These are phyloP conservation scores for Ehretia macrophylla DNA, from an alignment of 257 asterid species.

Conservation along the genomic window DNA sequence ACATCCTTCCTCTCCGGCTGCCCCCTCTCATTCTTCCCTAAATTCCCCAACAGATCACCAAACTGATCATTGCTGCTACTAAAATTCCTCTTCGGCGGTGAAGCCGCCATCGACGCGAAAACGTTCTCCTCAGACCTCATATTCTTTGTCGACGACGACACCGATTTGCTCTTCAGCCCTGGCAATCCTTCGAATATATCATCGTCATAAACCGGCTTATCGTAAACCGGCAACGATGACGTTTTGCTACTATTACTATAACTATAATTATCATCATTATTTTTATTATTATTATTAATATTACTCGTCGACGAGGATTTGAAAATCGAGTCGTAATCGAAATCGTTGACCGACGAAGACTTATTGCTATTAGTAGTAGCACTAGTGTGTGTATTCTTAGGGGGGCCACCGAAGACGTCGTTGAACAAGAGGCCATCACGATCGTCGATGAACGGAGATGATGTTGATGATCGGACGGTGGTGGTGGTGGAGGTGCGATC, in stretches of 20 bases:
- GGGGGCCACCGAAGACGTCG: constrained; percentile 75
- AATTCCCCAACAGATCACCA: background rate
- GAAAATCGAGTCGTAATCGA: constrained; percentile 60
- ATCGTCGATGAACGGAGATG: constrained; percentile 2
- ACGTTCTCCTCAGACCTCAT: constrained; percentile 58
- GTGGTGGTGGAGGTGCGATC: constrained; percentile 28
- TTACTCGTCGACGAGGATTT: constrained; percentile 18
- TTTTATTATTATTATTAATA: constrained; percentile 37
- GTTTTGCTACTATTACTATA: constrained; percentile 9
- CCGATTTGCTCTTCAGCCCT: constrained; percentile 73
- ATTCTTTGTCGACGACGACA: constrained; percentile 33
- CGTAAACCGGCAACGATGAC: constrained; percentile 73
- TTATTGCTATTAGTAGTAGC: background rate
- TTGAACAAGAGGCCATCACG: constrained; percentile 22
- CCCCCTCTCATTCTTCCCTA: constrained; percentile 29
- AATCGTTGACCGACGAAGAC: constrained; percentile 30
- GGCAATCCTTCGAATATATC: constrained; percentile 93
- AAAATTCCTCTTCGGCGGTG: constrained; percentile 1
- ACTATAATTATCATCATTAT: constrained; percentile 9
- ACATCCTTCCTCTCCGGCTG: constrained; percentile 27
- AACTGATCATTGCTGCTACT: constrained; percentile 24
- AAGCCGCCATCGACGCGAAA: constrained; percentile 39
- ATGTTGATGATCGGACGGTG: constrained; percentile 41
- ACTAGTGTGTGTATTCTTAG: constrained; percentile 33
- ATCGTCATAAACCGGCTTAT: constrained; percentile 92